phyloP scores from a whole-genome alignment of 352 stramenopile species.

The Phytophthora ohioensis region DNA sequence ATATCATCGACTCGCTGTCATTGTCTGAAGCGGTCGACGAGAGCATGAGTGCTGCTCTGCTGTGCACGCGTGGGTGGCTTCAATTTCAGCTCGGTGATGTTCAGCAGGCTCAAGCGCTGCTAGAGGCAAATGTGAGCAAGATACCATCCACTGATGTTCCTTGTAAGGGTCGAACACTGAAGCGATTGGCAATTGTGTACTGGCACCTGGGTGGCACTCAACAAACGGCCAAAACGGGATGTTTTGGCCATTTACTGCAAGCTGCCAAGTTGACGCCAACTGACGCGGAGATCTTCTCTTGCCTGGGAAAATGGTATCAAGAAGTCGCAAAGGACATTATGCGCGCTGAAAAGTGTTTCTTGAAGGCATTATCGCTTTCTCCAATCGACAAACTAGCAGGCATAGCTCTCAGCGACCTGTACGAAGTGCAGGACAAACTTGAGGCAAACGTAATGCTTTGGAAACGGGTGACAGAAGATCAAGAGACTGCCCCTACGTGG shows the following conservation, averaged over 20 bases:
- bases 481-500: conserved; percentile 75
- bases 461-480: conserved; percentile 66
- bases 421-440: conserved; percentile 67
- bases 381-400: conserved; percentile 65
- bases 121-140: conserved; percentile 49
- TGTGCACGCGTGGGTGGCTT: conserved; percentile 60
- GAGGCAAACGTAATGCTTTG: conserved; percentile 77
- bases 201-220: conserved; percentile 66
- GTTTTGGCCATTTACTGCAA: conserved; percentile 72
- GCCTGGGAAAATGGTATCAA: conserved; percentile 83
- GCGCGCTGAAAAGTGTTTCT: conserved; percentile 86
- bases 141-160: conserved; percentile 28
- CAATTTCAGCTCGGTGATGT: conserved; percentile 53
- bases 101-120: conserved; percentile 41
- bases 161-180: conserved; percentile 53
- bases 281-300: conserved; percentile 75
- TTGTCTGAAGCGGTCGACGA: conserved; percentile 31
- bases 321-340: conserved; percentile 65
- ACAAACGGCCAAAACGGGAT: conserved; percentile 64
- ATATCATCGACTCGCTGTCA: conserved; percentile 40
- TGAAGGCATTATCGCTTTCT: conserved; percentile 80
- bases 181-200: conserved; percentile 82
- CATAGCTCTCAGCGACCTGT: conserved; percentile 71
- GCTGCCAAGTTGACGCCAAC: conserved; percentile 76
- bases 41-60: conserved; percentile 24